Evolutionary conservation across 2,329 filamentous ascomycete genomes (phyloP), one percentile per base, ranked within the genome.

Genomic region (Colletotrichum camelliae): DNA sequence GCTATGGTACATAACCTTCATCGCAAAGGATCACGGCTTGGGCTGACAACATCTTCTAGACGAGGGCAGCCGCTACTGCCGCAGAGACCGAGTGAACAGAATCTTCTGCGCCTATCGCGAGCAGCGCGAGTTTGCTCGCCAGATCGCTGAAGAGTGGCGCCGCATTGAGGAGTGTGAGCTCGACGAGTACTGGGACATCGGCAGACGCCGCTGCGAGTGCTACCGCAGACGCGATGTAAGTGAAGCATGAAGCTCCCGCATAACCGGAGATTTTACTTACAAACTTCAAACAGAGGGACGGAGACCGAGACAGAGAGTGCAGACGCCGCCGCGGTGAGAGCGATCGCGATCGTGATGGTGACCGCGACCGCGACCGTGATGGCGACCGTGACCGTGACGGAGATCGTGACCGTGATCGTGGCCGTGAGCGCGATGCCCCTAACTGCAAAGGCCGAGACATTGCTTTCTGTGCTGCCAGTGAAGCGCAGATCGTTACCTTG

Each of bases 51-150:
- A 39, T 15, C 5, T 21, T 9, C 16, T 27, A 75, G 74, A 75
- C n/a, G 43, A 29, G n/a, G 52, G 65, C 57, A 75, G 24, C 65
- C 67, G 48, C 21, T 75, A 60, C 58, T 75, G 66, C 48, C 31
- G 55, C 18, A 69, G 67, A 21, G 70, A 75, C 21, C 31, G 55
- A 7, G 24, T 37, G 9, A 75, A 75, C 70, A 73, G 57, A 10
- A n/a, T 75, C 24, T 75, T 75, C 74, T 75, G 74, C 18, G 74
- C 74, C 48, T 68, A 64, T 18, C 74, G 74, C 33, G 52, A 75
- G 48, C 74, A 75, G 70, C 74, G 66, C 16, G 58, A 67, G 37
- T 61, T 75, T 13, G 64, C 58, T 15, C 18, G 31, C 10, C 70
- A 73, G 64, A 18, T 75, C 7, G 58, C 65, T 18, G 57, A 52